Percentiles rank a stretch among this genome's conserved stretches.
These are phyloP conservation scores for Tuber microsphaerosporum DNA, from an alignment of 495 filamentous ascomycete genomes.

Conservation along the genomic window DNA sequence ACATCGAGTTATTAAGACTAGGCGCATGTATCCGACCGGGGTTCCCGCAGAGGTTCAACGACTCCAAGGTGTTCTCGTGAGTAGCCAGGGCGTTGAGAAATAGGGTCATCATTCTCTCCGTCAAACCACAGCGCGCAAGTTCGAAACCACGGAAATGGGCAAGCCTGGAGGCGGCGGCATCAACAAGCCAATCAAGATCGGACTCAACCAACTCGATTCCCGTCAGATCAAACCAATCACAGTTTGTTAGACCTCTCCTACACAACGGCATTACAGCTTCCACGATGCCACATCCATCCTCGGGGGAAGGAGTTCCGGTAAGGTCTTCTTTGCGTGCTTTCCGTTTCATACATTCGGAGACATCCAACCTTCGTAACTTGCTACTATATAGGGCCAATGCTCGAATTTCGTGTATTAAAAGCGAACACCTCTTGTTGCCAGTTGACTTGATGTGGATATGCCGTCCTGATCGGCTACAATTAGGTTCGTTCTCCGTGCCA, in stretches of 20 bases:
- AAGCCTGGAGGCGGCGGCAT: slow-evolving; percentile 56
- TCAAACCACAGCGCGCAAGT: slow-evolving; percentile 68
- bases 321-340: slow-evolving; percentile 18
- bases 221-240: slow-evolving; percentile 72
- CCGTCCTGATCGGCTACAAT: slow-evolving; percentile 53
- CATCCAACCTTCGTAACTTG: slow-evolving; percentile 57
- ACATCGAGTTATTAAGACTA: slow-evolving; percentile 50
- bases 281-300: slow-evolving; percentile 64
- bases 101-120: slow-evolving; percentile 52
- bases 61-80: slow-evolving; percentile 68
- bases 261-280: slow-evolving; percentile 73
- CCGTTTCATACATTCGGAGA: slow-evolving; percentile 45
- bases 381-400: slow-evolving; percentile 64
- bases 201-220: slow-evolving; percentile 77
- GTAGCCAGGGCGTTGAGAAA: slow-evolving; percentile 54
- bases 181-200: slow-evolving; percentile 63
- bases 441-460: slow-evolving; percentile 53
- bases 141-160: slow-evolving; percentile 75
- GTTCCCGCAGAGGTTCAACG: slow-evolving; percentile 69
- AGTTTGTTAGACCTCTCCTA: slow-evolving; percentile 63
- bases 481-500: slow-evolving; percentile 59
- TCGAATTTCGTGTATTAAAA: slow-evolving; percentile 67
- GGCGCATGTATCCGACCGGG: slow-evolving; percentile 57
- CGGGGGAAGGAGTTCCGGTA: slow-evolving; percentile 43
- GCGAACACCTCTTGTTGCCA: slow-evolving; percentile 50